Base-by-base conservation (phyloP, 2,329 filamentous ascomycete genomes). In the Aspergillus novofumigatus region DNA sequence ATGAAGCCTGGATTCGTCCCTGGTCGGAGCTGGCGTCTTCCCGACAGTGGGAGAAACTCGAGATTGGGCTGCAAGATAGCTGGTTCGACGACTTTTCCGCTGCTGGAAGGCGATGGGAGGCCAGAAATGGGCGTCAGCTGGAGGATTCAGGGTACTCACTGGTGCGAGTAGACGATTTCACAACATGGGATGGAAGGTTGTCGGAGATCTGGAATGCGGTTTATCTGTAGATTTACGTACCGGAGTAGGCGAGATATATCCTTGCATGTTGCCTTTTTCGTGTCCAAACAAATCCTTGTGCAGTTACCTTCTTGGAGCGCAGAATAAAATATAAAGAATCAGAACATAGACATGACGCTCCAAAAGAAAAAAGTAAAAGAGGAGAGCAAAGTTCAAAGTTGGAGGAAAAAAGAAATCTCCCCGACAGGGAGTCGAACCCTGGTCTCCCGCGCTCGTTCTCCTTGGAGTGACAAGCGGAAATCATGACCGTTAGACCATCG, bases 121-220 rank as follows among this genome's bases (percentile, higher is more conserved):
- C 17, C 7, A 54, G 29, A 10, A 25, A 49, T 29, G 45, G 45
- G 1, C 28, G 14, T 23, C 44, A 47, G 7, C 8, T 20, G 21
- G 45, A 26, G 4, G 51, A 45, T 42, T 6, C 45, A n/a, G 29
- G 45, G 17, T 49, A 49, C 21, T 35, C 28, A 6, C 14, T 54
- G 23, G 29, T 49, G 7, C 52, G 48, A 10, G 45, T 54, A 14
- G 52, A 54, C 21, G 52, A 54, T 21, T 54, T 49, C n/a, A 54
- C 52, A 21, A 54, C 52, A 8, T 54, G 52, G 52, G 52, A 54
- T 42, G 52, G 52, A 21, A 54, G 49, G 14, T 28, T 54, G 52
- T 49, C 44, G 14, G 52, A 54, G 17, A 29, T 54, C 35, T 54
- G 52, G 52, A 49, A 54, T 28, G 44, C 52, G 14, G 25, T n/a